These are phyloP conservation scores for Peronospora belbahrii DNA, from an alignment of 352 stramenopile species.

Conservation along the genomic window DNA sequence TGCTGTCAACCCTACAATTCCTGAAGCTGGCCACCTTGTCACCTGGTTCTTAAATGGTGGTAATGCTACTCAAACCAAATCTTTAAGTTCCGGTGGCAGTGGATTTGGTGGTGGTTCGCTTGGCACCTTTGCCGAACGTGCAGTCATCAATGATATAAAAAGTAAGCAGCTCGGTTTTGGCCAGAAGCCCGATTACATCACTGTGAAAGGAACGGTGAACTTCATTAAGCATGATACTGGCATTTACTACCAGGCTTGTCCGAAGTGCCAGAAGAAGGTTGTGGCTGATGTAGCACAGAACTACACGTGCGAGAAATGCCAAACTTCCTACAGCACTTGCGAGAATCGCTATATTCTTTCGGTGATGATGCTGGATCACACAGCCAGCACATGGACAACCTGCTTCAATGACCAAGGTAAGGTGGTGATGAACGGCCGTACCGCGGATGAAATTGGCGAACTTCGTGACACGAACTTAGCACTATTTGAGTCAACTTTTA, in stretches of 20 bases:
- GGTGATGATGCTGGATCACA: constrained; percentile 90
- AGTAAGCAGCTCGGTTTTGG: constrained; percentile 89
- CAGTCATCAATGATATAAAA: constrained; percentile 91
- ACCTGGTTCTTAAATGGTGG: constrained; percentile 82
- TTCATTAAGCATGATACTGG: constrained; percentile 95
- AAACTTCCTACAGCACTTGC: constrained; percentile 90
- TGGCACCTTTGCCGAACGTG: constrained; percentile 83
- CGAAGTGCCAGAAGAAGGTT: constrained; percentile 89
- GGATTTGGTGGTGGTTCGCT: constrained; percentile 71
- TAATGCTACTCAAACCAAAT: constrained; percentile 62
- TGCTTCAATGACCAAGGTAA: constrained; percentile 96
- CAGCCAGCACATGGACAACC: constrained; percentile 91
- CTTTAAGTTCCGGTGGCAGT: constrained; percentile 57
- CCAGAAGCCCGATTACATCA: constrained; percentile 96
- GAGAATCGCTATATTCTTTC: constrained; percentile 95
- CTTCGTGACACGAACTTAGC: constrained; percentile 79
- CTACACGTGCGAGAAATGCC: constrained; percentile 95
- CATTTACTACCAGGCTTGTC: constrained; percentile 83
- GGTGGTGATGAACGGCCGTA: constrained; percentile 86
- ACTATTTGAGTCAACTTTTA: constrained; percentile 90
- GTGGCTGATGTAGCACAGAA: constrained; percentile 90
- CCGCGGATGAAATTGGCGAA: constrained; percentile 89
- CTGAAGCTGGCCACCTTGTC: constrained; percentile 75
- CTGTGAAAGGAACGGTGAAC: constrained; percentile 92
- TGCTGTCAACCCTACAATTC: constrained; percentile 78